phyloP scores from a whole-genome alignment of 805 yeast species.

The Pichia phayaonensis region DNA sequence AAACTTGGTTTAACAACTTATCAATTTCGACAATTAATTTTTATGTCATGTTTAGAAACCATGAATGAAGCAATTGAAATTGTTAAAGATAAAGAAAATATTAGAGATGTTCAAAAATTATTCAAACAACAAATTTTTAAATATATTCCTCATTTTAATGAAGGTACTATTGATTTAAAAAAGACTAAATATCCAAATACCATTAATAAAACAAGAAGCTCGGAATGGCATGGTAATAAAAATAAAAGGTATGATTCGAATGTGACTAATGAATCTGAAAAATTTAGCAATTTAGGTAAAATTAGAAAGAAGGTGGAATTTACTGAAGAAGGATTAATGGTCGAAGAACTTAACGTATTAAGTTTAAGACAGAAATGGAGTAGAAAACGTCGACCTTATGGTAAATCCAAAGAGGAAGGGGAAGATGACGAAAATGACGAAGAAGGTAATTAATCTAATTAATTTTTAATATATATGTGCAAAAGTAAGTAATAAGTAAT shows the following conservation, averaged over 20 bases:
- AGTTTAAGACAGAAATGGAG: constrained; percentile 14
- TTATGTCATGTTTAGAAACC: constrained; percentile 1
- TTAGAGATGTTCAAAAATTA: background rate
- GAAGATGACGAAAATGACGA: no score
- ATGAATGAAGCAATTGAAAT: constrained; percentile 3
- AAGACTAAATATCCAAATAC: constrained; percentile 3
- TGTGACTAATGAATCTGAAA: constrained; percentile 6
- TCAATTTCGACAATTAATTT: constrained; percentile 7
- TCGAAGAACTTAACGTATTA: constrained; percentile 23
- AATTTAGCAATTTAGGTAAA: constrained; percentile 23
- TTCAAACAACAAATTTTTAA: constrained; percentile 4
- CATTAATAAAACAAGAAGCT: background rate
- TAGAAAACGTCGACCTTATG: constrained; percentile 8
- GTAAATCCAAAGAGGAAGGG: background rate
- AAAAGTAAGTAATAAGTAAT: no score
- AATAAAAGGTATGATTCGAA: background rate
- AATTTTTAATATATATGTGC: no score
- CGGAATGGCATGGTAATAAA: background rate
- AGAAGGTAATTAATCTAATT: background rate
- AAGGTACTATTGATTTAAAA: background rate
- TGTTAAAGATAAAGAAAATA: constrained; percentile 1
- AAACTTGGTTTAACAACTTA: constrained; percentile 6
- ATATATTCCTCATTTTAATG: constrained; percentile 6
- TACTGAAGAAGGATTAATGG: constrained; percentile 17
- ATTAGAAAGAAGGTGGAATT: constrained; percentile 24